phyloP scores from a whole-genome alignment of 495 filamentous ascomycete genomes.

The Tuber magnatum region DNA sequence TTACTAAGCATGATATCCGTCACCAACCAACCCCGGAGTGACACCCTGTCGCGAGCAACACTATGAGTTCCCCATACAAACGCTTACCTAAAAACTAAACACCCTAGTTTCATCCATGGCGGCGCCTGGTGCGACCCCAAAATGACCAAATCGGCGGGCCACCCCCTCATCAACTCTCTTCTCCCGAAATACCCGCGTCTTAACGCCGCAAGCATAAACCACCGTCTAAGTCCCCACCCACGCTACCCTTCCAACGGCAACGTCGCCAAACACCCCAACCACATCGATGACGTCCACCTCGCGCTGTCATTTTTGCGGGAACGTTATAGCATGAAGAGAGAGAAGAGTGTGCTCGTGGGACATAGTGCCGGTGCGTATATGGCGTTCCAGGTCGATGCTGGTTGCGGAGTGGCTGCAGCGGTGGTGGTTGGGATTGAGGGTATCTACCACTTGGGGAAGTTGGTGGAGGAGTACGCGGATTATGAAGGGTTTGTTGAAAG shows the following conservation, averaged over 20 bases:
- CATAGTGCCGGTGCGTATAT: slow-evolving; percentile 72
- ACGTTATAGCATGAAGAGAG: slow-evolving; percentile 47
- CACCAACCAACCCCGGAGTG: too few species aligned
- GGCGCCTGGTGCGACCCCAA: slow-evolving; percentile 80
- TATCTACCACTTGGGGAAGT: slow-evolving; percentile 57
- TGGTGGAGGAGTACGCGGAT: slow-evolving; percentile 49
- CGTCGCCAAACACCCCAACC: slow-evolving; percentile 57
- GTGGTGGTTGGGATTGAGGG: slow-evolving; percentile 56
- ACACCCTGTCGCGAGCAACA: too few species aligned
- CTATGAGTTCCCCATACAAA: background rate
- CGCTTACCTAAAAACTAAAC: slow-evolving; percentile 1
- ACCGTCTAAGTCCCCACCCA: slow-evolving; percentile 71
- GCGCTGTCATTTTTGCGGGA: slow-evolving; percentile 57
- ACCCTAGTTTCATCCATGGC: slow-evolving; percentile 68
- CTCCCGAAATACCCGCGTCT: slow-evolving; percentile 36
- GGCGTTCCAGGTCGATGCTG: slow-evolving; percentile 54
- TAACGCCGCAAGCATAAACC: slow-evolving; percentile 66
- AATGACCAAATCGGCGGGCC: slow-evolving; percentile 50
- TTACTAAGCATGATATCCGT: too few species aligned
- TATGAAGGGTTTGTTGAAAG: slow-evolving; percentile 56
- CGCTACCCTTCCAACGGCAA: slow-evolving; percentile 43
- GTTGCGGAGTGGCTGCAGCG: slow-evolving; percentile 25
- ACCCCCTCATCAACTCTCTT: slow-evolving; percentile 47
- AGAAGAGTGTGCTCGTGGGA: slow-evolving; percentile 59
- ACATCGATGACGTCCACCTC: slow-evolving; percentile 60